Base-by-base conservation (phyloP, 1,284 basidiomycete species). In the Afroboletus lepidellus region DNA sequence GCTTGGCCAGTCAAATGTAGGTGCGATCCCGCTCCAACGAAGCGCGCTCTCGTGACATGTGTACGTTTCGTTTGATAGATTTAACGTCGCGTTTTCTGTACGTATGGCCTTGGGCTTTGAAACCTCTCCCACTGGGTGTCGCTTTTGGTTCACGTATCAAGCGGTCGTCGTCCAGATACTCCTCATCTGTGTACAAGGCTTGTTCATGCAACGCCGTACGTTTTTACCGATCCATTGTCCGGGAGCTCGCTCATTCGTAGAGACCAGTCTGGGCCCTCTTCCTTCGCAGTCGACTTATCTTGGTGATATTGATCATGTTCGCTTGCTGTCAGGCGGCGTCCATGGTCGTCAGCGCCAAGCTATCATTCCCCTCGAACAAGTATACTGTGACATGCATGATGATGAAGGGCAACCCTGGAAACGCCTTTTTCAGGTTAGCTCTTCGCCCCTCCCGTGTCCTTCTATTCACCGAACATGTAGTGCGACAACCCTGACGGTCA, bases 71-170 rank as follows among this genome's bases (percentile, higher is more conserved):
- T 43, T 9, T n/a, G n/a, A 27, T 27, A 62, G 61, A 39, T 63
- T 51, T 8, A 62, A 55, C 25, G 41, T 62, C n/a, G 51, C 30
- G n/a, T 62, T 63, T 34, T 27, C 50, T 3, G 27, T 54, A 8
- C 62, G 61, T 3, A 62, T 63, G 51, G 54, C 53, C 20, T 16
- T 48, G 13, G 60, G 55, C 1, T 15, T 54, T 27, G 2, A 37
- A 16, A 51, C 53, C 2, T 23, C 62, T 1, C 46, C 54, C 2
- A 0, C 21, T 13, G 50, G 53, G 9, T 64, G 62, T 30, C 49
- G 38, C n/a, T 3, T 50, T 3, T 62, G 62, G 61, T 64, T 60
- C n/a, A 13, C 12, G 1, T 64, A 47, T 41, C 57, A 62, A 51
- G 61, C 60, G 3, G 0, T 41, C 13, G n/a, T 54, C 20, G 23